Conservation (phyloP, 2,329 filamentous ascomycete species). For the Penicillium sp. region DNA sequence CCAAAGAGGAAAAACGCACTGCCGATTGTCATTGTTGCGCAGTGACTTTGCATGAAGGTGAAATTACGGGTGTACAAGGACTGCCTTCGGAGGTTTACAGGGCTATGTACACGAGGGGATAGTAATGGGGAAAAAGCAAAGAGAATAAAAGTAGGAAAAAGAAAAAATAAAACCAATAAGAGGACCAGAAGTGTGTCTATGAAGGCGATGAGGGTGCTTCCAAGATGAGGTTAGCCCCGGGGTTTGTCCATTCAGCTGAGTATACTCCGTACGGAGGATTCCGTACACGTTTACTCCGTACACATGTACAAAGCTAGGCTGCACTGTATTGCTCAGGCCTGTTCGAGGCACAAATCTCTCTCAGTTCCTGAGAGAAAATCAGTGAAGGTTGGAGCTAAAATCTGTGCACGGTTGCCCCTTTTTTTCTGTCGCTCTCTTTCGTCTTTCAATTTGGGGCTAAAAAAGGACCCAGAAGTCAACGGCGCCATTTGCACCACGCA, state of each 20-base stretch:
- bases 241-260: conserved; percentile 3
- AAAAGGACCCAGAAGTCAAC: conserved; percentile 4
- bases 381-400: conserved; percentile 26
- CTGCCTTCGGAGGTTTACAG: conserved; percentile 6
- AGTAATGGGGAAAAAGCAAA: neutral
- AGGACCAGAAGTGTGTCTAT: neutral
- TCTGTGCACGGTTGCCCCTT: conserved; percentile 11
- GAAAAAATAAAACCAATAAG: too few species aligned
- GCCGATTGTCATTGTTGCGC: conserved; percentile 13
- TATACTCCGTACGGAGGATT: neutral
- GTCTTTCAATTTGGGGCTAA: neutral
- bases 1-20: neutral
- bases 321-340: neutral
- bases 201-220: conserved; percentile 11
- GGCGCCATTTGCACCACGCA: conserved; percentile 8
- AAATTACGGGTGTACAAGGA: conserved; percentile 3
- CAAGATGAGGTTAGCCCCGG: conserved; percentile 21
- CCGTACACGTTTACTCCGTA: too few species aligned
- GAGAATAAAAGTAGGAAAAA: neutral
- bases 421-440: conserved; percentile 3
- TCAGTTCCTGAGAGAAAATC: conserved; percentile 10
- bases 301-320: too few species aligned
- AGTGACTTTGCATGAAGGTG: conserved; percentile 13
- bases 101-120: neutral
- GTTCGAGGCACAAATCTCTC: conserved; percentile 1